Evolutionary conservation across 2,329 filamentous ascomycete species (phyloP).

Genomic region (Fusarium lateritium): DNA sequence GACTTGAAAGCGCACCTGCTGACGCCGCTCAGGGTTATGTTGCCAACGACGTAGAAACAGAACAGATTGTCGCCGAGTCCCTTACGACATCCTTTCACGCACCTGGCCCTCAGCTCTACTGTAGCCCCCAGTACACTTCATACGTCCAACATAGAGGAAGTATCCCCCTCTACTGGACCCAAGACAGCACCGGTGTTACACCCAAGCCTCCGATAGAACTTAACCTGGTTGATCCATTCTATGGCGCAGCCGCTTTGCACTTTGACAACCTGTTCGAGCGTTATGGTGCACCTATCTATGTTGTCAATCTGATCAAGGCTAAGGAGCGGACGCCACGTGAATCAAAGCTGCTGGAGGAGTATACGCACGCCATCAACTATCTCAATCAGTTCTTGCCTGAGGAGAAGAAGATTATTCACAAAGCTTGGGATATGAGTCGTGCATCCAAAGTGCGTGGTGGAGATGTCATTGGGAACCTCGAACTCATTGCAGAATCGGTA

Average conservation of each 20-base stretch:
- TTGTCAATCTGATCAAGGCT: slow-evolving; percentile 91
- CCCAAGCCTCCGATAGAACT: slow-evolving; percentile 97
- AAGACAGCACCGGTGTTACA: slow-evolving; percentile 94
- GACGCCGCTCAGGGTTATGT: slow-evolving; percentile 78
- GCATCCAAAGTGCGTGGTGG: slow-evolving; percentile 93
- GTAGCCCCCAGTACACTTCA: slow-evolving; percentile 93
- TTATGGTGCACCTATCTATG: slow-evolving; percentile 93
- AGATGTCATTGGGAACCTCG: slow-evolving; percentile 93
- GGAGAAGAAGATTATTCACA: slow-evolving; percentile 90
- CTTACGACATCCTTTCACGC: slow-evolving; percentile 96
- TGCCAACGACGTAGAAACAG: slow-evolving; percentile 98
- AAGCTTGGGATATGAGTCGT: slow-evolving; percentile 98
- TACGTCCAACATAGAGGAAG: slow-evolving; percentile 98
- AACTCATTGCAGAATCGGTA: slow-evolving; percentile 90
- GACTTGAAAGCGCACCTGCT: slow-evolving; percentile 5
- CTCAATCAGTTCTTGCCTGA: slow-evolving; percentile 93
- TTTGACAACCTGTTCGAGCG: slow-evolving; percentile 95
- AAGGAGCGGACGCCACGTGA: slow-evolving; percentile 91
- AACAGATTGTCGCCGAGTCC: slow-evolving; percentile 97
- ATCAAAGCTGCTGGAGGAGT: slow-evolving; percentile 90
- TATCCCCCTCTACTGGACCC: slow-evolving; percentile 97
- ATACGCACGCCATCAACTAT: slow-evolving; percentile 88
- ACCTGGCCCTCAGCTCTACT: slow-evolving; percentile 86
- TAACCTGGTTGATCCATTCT: slow-evolving; percentile 96
- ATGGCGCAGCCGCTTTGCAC: slow-evolving; percentile 90